Percentiles rank a stretch among this genome's conserved stretches.
Evolutionary conservation across 371 early-diverging fungal species (phyloP).

Genomic region (Mortierella sp.): DNA sequence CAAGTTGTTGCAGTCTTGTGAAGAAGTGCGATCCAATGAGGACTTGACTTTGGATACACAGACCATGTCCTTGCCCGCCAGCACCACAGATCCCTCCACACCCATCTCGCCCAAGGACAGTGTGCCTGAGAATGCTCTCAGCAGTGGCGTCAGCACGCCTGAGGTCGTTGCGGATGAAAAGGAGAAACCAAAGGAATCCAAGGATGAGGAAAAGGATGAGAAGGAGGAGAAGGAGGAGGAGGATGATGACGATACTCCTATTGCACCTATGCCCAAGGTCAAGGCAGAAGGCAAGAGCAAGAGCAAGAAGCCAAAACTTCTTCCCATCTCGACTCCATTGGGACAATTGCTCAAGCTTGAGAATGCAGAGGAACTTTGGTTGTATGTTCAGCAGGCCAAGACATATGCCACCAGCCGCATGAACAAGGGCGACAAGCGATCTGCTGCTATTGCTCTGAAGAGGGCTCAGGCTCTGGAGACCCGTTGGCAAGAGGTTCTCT

Average conservation of each 20-base stretch:
- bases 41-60: conserved; percentile 19
- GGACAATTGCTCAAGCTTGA: conserved; percentile 36
- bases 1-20: conserved; percentile 12
- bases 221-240: conserved; percentile 2
- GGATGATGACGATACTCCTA: conserved; percentile 7
- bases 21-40: conserved; percentile 30
- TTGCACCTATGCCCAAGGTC: conserved; percentile 27
- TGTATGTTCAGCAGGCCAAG: conserved; percentile 52
- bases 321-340: conserved; percentile 50
- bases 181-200: not conserved
- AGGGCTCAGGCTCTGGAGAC: conserved; percentile 45
- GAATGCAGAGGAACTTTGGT: conserved; percentile 47
- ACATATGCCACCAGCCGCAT: conserved; percentile 44
- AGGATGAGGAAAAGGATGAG: not conserved
- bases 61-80: conserved; percentile 29
- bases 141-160: conserved; percentile 5
- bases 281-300: conserved; percentile 19
- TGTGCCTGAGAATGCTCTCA: no score
- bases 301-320: conserved; percentile 44
- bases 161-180: not conserved
- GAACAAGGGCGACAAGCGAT: conserved; percentile 54
- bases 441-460: conserved; percentile 49
- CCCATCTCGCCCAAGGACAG: conserved; percentile 29
- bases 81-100: conserved; percentile 15
- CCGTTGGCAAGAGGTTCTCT: conserved; percentile 46